Evolutionary conservation across 805 yeast species (phyloP), one percentile per base, ranked within the genome.

Genomic region (Metschnikowia henanensis): DNA sequence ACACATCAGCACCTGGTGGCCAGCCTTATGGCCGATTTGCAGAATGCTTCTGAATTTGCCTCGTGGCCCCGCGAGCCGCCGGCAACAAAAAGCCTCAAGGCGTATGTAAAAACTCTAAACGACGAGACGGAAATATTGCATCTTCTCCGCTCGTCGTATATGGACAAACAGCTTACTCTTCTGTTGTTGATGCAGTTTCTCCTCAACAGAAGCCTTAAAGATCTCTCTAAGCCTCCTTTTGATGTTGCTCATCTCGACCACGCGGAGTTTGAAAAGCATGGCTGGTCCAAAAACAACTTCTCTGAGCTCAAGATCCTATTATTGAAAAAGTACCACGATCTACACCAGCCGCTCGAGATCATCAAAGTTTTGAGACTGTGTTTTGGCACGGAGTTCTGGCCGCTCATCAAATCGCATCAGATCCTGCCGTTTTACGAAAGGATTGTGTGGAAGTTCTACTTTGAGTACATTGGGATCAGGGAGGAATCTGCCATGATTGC

Each of bases 381-480:
- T 45, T 66, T 66, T 31, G 50, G 46, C n/a, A 6, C 30, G 4
- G 44, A 41, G 23, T 68, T 64, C 39, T 45, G 53, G 16, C 66
- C 67, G 1, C 45, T 55, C 20, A 62, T 70, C 15, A 38, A 46
- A 22, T 18, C 47, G 20, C 40, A 43, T 1, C 40, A 51, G 30
- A 52, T 70, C 13, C 45, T 62, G 19, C 66, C 70, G 12, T 68
- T 67, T 39, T 69, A 68, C 52, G 75, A 70, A 49, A 46, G 75
- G 20, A 65, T 69, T 1, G 58, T 68, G 10, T 70, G 76, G 76
- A 66, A 65, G 45, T 70, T 66, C 48, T 58, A 65, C 45, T 66
- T 67, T 43, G 71, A 68, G 32, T 68, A 65, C 45, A 46, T 59
- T 34, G 50, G 45, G 25, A 49, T 50, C 18, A 49, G 40, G 29